A percentile compares a stretch with the other conserved stretches of the same genome.
Conservation (phyloP, 2,329 filamentous ascomycete genomes). For the Botrytis cinerea region DNA sequence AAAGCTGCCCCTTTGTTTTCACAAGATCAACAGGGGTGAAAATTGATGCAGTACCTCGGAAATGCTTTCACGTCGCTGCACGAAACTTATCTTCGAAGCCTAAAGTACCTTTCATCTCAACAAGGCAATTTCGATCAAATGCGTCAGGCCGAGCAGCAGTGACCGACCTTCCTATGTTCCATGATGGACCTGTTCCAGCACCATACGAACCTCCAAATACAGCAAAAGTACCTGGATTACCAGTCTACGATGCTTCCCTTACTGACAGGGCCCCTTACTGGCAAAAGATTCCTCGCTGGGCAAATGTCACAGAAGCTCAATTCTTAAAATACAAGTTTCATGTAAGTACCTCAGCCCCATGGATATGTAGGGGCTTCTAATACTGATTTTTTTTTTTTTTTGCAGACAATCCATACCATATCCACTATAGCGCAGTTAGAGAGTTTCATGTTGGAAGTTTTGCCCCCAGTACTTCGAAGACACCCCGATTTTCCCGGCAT, state of each 20-base stretch:
- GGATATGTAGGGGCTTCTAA: neutral
- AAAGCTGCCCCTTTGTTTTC: constrained; percentile 9
- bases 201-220: constrained; percentile 13
- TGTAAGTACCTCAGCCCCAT: constrained; percentile 45
- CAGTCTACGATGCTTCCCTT: constrained; percentile 16
- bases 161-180: constrained; percentile 9
- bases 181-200: constrained; percentile 12
- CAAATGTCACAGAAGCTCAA: constrained; percentile 48
- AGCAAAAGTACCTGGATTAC: constrained; percentile 10
- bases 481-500: constrained; percentile 41
- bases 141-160: constrained; percentile 23
- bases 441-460: constrained; percentile 51
- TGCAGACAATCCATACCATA: constrained; percentile 14
- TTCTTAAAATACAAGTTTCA: constrained; percentile 58
- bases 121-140: constrained; percentile 23
- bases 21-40: constrained; percentile 10
- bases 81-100: constrained; percentile 9
- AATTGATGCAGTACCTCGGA: constrained; percentile 12
- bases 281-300: constrained; percentile 53
- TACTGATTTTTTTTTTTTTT: neutral
- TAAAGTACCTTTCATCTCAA: constrained; percentile 17
- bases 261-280: constrained; percentile 47
- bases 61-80: neutral
- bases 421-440: constrained; percentile 40
- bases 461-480: constrained; percentile 53